A percentile compares a stretch with the other conserved stretches of the same genome.
Conservation (phyloP, 1,284 basidiomycete genomes). For the Cutaneotrichosporon sp. region DNA sequence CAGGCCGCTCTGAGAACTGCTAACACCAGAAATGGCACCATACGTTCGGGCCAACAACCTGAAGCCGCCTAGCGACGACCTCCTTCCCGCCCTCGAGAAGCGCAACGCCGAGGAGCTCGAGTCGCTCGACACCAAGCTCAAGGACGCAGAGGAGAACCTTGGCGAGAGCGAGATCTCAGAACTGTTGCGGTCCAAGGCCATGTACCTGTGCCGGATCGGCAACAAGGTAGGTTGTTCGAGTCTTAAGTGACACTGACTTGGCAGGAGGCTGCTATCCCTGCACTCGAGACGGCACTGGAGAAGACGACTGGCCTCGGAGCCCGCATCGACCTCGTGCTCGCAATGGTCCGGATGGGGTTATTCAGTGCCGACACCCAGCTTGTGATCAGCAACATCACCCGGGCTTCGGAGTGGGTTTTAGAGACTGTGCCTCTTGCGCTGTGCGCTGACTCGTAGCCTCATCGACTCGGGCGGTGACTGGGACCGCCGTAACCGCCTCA, state of each 20-base stretch:
- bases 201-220: slow-evolving; percentile 85
- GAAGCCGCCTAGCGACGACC: slow-evolving; percentile 58
- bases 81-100: slow-evolving; percentile 71
- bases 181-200: slow-evolving; percentile 78
- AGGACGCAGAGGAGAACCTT: slow-evolving; percentile 84
- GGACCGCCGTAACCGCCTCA: slow-evolving; percentile 94
- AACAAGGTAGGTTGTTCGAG: slow-evolving; percentile 85
- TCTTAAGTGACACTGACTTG: slow-evolving; percentile 6
- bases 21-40: slow-evolving; percentile 72
- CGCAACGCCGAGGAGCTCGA: slow-evolving; percentile 76
- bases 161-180: slow-evolving; percentile 94
- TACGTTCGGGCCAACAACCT: slow-evolving; percentile 58
- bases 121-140: slow-evolving; percentile 74
- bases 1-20: background rate
- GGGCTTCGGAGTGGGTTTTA: slow-evolving; percentile 77
- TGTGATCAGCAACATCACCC: slow-evolving; percentile 71
- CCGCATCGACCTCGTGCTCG: slow-evolving; percentile 87
- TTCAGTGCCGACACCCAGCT: slow-evolving; percentile 84
- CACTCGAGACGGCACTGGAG: slow-evolving; percentile 80
- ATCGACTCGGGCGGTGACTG: slow-evolving; percentile 97
- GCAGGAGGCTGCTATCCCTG: slow-evolving; percentile 72
- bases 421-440: too few species aligned
- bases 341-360: slow-evolving; percentile 85
- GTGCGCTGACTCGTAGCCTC: slow-evolving; percentile 59
- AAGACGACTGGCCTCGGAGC: slow-evolving; percentile 93